phyloP scores from a whole-genome alignment of 176 grass and related monocot species.

The Aegilops tauschii region DNA sequence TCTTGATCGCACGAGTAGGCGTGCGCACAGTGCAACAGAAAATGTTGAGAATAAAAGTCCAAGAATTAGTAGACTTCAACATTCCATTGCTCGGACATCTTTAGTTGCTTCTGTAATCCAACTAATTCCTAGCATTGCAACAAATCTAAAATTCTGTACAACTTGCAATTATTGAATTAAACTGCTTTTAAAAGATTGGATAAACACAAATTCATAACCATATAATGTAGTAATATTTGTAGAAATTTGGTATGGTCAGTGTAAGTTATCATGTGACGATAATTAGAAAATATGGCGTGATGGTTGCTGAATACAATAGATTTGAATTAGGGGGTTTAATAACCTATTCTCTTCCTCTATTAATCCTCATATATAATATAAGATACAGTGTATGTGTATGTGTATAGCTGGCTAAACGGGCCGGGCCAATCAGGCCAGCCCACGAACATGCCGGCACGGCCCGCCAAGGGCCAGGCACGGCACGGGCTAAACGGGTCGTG shows the following conservation, averaged over 20 bases:
- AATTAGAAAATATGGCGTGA: background rate
- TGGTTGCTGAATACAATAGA: background rate
- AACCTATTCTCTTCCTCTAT: too few relatives aligned
- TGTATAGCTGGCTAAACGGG: too few relatives aligned
- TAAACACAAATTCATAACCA: background rate
- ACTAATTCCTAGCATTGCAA: slow-evolving; percentile 54
- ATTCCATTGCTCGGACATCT: slow-evolving; percentile 83
- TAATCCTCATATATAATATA: too few relatives aligned
- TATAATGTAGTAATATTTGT: background rate
- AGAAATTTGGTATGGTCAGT: background rate
- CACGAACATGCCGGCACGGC: too few relatives aligned
- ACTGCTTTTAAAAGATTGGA: background rate
- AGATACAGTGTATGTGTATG: too few relatives aligned
- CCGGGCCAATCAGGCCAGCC: too few relatives aligned
- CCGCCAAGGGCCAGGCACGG: too few relatives aligned
- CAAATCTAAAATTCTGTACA: background rate
- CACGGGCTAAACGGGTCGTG: too few relatives aligned
- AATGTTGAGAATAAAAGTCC: slow-evolving; percentile 12
- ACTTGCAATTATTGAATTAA: background rate
- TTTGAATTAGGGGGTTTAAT: too few relatives aligned
- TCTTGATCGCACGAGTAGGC: background rate
- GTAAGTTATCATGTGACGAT: background rate
- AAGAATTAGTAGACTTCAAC: slow-evolving; percentile 83
- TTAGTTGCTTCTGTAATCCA: slow-evolving; percentile 9
- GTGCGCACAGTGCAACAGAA: background rate